Evolutionary conservation across 768 basidiomycete genomes (phyloP).

Genomic region (Agaricus blazei): DNA sequence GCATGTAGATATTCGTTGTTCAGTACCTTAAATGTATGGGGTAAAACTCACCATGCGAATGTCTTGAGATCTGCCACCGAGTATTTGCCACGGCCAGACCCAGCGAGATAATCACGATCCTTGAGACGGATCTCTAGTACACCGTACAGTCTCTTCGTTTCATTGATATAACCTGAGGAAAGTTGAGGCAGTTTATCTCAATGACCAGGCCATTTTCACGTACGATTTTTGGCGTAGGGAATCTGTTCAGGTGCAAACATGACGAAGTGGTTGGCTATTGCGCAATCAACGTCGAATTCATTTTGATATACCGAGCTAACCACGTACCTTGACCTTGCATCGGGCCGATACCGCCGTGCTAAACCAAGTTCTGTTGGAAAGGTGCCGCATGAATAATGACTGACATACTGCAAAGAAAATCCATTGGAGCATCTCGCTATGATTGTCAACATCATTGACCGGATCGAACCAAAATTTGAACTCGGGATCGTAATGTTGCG

Average conservation of each 20-base stretch:
- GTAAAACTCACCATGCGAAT: constrained; percentile 47
- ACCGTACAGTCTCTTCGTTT: constrained; percentile 76
- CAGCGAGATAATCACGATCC: constrained; percentile 74
- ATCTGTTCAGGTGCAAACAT: constrained; percentile 59
- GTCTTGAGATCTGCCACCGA: constrained; percentile 72
- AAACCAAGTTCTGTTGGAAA: neutral
- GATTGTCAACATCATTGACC: constrained; percentile 45
- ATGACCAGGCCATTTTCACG: constrained; percentile 17
- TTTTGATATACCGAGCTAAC: neutral
- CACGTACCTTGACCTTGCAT: constrained; percentile 70
- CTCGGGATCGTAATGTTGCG: constrained; percentile 75
- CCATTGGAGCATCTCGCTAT: constrained; percentile 79
- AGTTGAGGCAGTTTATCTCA: neutral
- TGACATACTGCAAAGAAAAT: constrained; percentile 70
- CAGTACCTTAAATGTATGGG: neutral
- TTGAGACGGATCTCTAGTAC: constrained; percentile 78
- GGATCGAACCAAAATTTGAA: constrained; percentile 62
- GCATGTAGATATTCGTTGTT: neutral
- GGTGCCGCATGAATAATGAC: neutral
- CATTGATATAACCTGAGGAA: constrained; percentile 62
- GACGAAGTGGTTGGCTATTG: constrained; percentile 64
- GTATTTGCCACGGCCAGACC: constrained; percentile 63
- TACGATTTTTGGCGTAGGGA: constrained; percentile 64
- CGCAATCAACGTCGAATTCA: neutral
- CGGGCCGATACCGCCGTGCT: constrained; percentile 83